Conservation (phyloP, 805 yeast genomes). For the Maudiozyma pseudohumilis region DNA sequence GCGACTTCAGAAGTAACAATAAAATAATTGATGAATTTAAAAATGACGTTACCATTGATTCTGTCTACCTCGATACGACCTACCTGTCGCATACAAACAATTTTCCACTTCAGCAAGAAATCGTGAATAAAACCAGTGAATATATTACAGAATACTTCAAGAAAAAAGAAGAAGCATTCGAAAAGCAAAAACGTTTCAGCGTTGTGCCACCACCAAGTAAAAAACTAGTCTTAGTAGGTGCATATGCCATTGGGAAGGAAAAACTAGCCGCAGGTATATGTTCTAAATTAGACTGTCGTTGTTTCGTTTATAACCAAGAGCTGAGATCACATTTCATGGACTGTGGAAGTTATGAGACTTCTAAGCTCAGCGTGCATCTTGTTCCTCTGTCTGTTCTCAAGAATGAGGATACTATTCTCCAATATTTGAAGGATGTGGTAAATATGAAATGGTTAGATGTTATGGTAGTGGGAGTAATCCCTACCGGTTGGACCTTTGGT, state of each 20-base stretch:
- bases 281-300: conserved; percentile 39
- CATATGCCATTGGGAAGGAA: conserved; percentile 91
- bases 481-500: conserved; percentile 84
- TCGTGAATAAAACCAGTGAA: conserved; percentile 49
- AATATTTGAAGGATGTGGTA: conserved; percentile 13
- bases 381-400: conserved; percentile 55
- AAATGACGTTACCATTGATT: conserved; percentile 34
- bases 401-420: conserved; percentile 26
- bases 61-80: conserved; percentile 81
- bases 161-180: background rate
- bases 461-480: conserved; percentile 58
- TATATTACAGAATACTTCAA: conserved; percentile 31
- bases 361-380: conserved; percentile 43
- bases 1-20: conserved; percentile 74
- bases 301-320: conserved; percentile 29
- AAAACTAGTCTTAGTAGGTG: conserved; percentile 49
- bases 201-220: conserved; percentile 4
- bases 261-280: conserved; percentile 64
- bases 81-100: conserved; percentile 64
- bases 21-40: conserved; percentile 34
- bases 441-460: conserved; percentile 10
- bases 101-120: conserved; percentile 69
- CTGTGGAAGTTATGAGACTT: background rate
- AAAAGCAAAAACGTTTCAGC: background rate
- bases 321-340: conserved; percentile 6